phyloP scores from a whole-genome alignment of 2,329 filamentous ascomycete genomes.

The Macrophomina tecta region DNA sequence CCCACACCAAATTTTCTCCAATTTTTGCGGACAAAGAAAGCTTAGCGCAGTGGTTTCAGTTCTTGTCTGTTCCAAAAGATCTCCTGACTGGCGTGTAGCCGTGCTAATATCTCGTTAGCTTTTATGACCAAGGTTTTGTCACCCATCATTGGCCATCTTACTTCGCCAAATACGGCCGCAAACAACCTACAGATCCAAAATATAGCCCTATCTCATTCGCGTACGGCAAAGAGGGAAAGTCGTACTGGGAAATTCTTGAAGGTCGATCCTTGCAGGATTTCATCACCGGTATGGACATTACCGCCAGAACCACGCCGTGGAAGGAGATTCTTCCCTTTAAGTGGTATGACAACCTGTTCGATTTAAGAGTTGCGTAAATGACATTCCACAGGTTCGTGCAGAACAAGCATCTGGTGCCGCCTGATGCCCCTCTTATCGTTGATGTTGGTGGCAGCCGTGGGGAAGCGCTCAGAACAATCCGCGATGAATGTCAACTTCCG shows the following conservation, averaged over 20 bases:
- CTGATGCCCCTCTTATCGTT: conserved; percentile 41
- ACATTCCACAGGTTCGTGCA: neutral
- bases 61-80: no score
- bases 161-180: conserved; percentile 5
- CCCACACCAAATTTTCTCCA: neutral
- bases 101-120: neutral
- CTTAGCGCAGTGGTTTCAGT: no score
- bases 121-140: neutral
- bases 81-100: no score
- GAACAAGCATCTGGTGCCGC: neutral
- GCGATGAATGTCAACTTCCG: conserved; percentile 38
- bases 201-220: neutral
- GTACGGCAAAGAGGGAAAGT: neutral
- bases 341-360: neutral
- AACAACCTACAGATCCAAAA: neutral
- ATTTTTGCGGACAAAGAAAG: neutral
- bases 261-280: neutral
- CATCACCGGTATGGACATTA: neutral
- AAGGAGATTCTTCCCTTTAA: no score
- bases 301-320: no score
- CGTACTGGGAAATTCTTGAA: neutral
- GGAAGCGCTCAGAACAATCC: conserved; percentile 44
- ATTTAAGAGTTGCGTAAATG: no score
- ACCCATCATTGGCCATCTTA: neutral
- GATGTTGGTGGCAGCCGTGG: conserved; percentile 51